Evolutionary conservation across 148 eudicot genomes (phyloP), one percentile per base, ranked within the genome.

Genomic region (Rhododendron vialii): DNA sequence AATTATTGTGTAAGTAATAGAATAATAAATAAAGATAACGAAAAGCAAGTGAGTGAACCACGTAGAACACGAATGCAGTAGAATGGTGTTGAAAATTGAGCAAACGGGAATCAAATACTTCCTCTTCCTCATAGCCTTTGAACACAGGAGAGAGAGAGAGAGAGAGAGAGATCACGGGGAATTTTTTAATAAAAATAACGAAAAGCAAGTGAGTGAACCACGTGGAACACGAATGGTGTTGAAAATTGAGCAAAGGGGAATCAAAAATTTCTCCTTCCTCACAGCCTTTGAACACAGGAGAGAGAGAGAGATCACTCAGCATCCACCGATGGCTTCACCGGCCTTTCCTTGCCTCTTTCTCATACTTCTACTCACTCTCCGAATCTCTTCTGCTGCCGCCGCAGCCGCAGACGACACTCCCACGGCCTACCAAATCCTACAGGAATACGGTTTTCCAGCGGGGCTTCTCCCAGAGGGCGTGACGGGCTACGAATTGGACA

Each of bases 391-490:
- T 30, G 78, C 85, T 4, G 78, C 82, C 33, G 13, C 26, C 50
- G 78, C 85, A 3, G 78, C 78, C 14, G 75, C 26, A 45, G 74
- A 36, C 63, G 67, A 74, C 7, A 55, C 79, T 7, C 82, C 71
- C 7, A 85, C 92, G 5, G 92, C 87, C 3, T 92, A 92, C 83
- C 85, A 89, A 22, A 86, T 84, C 14, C 84, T 92, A 5, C 43
- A 89, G 76, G 83, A 88, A 1, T 91, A 92, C 86, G 86, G 76
- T 38, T 88, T 92, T 53, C 93, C 93, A 43, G 79, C 88, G 22
- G 94, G 94, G n/a, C 83, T 92, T 14, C 93, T 92, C 30, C 94
- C 94, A 0, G 61, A 79, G 15, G 91, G 92, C 11, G 90, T 88
- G 12, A 38, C 84, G 3, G 82, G 82, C 48, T 93, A 93, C 88